Percentiles rank a stretch among this genome's conserved stretches.
These are phyloP conservation scores for Carex scoparia DNA, from an alignment of 176 grass and related monocot genomes.

Conservation along the genomic window DNA sequence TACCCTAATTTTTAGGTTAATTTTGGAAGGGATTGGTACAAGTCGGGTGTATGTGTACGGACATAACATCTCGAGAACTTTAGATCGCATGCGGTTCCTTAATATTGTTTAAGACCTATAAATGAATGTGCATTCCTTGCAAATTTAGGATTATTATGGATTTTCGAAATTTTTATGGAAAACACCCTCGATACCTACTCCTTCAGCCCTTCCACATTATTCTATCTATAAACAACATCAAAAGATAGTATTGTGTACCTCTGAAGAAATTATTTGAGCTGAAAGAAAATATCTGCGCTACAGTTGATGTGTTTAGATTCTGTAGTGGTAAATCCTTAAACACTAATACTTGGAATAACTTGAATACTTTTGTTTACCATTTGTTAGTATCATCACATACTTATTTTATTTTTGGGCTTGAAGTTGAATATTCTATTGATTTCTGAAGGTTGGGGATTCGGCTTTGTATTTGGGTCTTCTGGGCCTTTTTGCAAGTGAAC, in stretches of 20 bases:
- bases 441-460: slow-evolving; percentile 76
- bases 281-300: not conserved
- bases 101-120: not conserved
- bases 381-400: not conserved
- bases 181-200: not conserved
- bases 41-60: not conserved
- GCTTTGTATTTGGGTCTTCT: slow-evolving; percentile 93
- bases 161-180: not conserved
- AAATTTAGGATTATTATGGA: not conserved
- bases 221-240: not conserved
- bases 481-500: slow-evolving; percentile 79
- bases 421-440: slow-evolving; percentile 17
- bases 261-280: not conserved
- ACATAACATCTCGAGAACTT: not conserved
- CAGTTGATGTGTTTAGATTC: not conserved
- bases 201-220: not conserved
- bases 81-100: not conserved
- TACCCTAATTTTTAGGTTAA: no score
- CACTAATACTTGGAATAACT: not conserved
- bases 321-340: not conserved
- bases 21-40: no score
- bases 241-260: not conserved
- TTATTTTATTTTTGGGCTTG: not conserved
- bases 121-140: not conserved
- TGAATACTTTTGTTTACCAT: not conserved